Evolutionary conservation across 805 yeast species (phyloP).

Genomic region (Candida caryicola): DNA sequence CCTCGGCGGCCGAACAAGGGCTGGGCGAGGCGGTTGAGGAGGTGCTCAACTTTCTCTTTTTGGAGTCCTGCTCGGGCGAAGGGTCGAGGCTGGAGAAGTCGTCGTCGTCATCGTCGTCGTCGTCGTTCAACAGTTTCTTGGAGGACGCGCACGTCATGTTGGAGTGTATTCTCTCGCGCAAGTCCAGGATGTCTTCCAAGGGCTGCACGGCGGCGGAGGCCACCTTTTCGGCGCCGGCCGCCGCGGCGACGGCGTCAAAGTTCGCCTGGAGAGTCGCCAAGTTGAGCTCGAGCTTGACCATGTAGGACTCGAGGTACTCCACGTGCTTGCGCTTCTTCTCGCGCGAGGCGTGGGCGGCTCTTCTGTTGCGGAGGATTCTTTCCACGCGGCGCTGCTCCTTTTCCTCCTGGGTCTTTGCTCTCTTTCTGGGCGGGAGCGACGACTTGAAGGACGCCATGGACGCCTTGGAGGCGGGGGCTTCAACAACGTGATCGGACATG

Average conservation of each 20-base stretch:
- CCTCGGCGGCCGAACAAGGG: neutral
- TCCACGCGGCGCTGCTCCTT: slow-evolving; percentile 95
- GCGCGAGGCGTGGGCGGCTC: slow-evolving; percentile 96
- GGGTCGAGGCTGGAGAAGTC: slow-evolving; percentile 5
- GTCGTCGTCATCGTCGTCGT: slow-evolving; percentile 13
- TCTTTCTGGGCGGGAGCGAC: slow-evolving; percentile 86
- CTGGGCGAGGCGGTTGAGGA: neutral
- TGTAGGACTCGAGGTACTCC: slow-evolving; percentile 72
- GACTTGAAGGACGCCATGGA: slow-evolving; percentile 22
- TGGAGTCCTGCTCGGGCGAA: slow-evolving; percentile 4
- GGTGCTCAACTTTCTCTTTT: slow-evolving; percentile 13
- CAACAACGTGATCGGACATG: slow-evolving; percentile 4
- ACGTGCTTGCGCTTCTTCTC: slow-evolving; percentile 94
- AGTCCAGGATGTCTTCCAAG: slow-evolving; percentile 19
- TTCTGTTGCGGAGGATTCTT: slow-evolving; percentile 86
- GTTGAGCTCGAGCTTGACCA: slow-evolving; percentile 41
- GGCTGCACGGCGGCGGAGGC: slow-evolving; percentile 6
- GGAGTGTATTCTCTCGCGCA: slow-evolving; percentile 26
- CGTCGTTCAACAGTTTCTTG: slow-evolving; percentile 8
- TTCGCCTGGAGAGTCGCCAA: slow-evolving; percentile 23
- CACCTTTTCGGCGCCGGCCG: slow-evolving; percentile 12
- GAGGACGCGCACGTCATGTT: slow-evolving; percentile 17
- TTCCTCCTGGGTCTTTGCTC: slow-evolving; percentile 95
- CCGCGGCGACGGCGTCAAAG: slow-evolving; percentile 16
- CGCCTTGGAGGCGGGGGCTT: neutral